Percentiles rank a stretch among this genome's conserved stretches.
phyloP scores from a whole-genome alignment of 2,329 filamentous ascomycete genomes.

The Trichophyton mentagrophytes region DNA sequence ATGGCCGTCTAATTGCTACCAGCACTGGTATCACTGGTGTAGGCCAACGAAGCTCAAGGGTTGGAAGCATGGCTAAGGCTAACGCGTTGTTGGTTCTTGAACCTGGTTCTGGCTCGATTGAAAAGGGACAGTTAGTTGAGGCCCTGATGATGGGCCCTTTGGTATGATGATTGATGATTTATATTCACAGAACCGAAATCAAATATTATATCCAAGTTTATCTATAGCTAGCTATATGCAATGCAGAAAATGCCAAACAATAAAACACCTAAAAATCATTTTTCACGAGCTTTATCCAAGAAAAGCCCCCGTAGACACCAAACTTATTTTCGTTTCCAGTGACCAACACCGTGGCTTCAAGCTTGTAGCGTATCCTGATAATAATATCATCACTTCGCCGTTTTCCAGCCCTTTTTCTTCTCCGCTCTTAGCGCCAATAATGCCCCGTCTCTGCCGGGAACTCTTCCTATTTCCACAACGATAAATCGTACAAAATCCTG shows the following conservation, averaged over 20 bases:
- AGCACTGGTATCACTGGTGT: slow-evolving; percentile 59
- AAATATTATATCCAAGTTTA: not conserved
- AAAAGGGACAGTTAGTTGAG: slow-evolving; percentile 58
- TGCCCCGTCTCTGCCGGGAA: slow-evolving; percentile 51
- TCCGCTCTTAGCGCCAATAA: slow-evolving; percentile 42
- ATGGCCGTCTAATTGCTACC: slow-evolving; percentile 57
- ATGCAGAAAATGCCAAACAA: not conserved
- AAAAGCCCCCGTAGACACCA: not conserved
- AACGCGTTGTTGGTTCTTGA: slow-evolving; percentile 66
- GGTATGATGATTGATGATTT: slow-evolving; percentile 4
- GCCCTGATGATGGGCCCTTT: slow-evolving; percentile 63
- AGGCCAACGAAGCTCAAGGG: slow-evolving; percentile 69
- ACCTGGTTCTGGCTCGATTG: slow-evolving; percentile 40
- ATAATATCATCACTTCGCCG: slow-evolving; percentile 12
- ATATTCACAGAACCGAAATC: not conserved
- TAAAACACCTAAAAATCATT: not conserved
- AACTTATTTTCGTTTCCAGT: not conserved
- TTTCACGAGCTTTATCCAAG: not conserved
- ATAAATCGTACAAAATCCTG: slow-evolving; percentile 81
- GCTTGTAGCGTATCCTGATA: not conserved
- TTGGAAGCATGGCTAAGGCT: slow-evolving; percentile 76
- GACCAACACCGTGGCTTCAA: not conserved
- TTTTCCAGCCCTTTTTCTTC: slow-evolving; percentile 41
- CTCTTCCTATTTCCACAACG: slow-evolving; percentile 73
- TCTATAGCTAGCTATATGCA: not conserved